These are phyloP conservation scores for Podospora australis DNA, from an alignment of 495 filamentous ascomycete species.

Conservation along the genomic window DNA sequence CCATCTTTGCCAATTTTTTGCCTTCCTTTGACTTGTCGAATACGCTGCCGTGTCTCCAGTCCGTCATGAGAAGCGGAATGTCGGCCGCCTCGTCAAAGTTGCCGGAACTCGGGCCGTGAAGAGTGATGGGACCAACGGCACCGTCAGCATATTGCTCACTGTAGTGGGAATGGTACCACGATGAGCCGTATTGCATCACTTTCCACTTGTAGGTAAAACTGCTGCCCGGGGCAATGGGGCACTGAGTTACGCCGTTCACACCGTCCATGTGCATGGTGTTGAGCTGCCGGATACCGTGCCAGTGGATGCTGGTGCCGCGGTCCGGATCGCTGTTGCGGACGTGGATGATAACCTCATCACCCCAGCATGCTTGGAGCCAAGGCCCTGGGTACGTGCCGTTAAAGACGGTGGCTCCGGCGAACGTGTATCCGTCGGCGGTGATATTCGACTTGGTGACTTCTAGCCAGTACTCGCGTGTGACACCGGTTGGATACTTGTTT, in stretches of 20 bases:
- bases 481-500: not conserved
- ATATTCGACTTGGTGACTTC: not conserved
- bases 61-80: slow-evolving; percentile 37
- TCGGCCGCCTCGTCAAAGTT: slow-evolving; percentile 48
- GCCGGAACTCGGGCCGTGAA: slow-evolving; percentile 41
- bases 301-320: slow-evolving; percentile 42
- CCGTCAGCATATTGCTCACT: slow-evolving; percentile 49
- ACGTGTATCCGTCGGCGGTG: slow-evolving; percentile 4
- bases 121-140: slow-evolving; percentile 38
- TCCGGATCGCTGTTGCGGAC: slow-evolving; percentile 27
- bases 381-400: slow-evolving; percentile 39
- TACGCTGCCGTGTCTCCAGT: slow-evolving; percentile 36
- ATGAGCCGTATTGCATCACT: slow-evolving; percentile 45
- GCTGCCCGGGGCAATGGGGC: slow-evolving; percentile 41
- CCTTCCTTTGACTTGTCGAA: slow-evolving; percentile 6
- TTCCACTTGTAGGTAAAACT: slow-evolving; percentile 24
- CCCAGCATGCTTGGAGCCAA: slow-evolving; percentile 51
- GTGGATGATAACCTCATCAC: slow-evolving; percentile 51
- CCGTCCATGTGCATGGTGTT: slow-evolving; percentile 30
- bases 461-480: not conserved
- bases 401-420: not conserved
- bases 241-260: slow-evolving; percentile 41
- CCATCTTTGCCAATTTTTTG: slow-evolving; percentile 5
- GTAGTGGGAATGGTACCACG: slow-evolving; percentile 58
- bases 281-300: slow-evolving; percentile 45